Percentiles rank a stretch among this genome's conserved stretches.
These are phyloP conservation scores for Blastobotrys mokoenaii DNA, from an alignment of 805 yeast genomes.

Conservation along the genomic window DNA sequence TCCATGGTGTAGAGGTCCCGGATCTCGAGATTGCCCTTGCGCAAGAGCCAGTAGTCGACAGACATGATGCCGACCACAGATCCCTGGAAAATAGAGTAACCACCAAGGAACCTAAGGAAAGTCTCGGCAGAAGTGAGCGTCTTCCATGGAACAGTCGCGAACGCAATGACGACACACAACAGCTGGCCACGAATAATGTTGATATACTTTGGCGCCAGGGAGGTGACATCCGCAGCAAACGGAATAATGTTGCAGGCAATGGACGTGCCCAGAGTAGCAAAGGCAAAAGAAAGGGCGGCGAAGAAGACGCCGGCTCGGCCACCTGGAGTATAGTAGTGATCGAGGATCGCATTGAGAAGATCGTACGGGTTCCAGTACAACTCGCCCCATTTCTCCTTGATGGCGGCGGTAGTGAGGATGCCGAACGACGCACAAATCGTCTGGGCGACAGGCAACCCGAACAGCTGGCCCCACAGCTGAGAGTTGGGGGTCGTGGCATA, in stretches of 20 bases:
- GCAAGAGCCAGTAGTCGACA: conserved; percentile 35
- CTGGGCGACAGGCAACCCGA: conserved; percentile 14
- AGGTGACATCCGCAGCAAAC: conserved; percentile 38
- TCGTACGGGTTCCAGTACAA: conserved; percentile 42
- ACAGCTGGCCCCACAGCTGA: conserved; percentile 12
- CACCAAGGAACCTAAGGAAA: conserved; percentile 31
- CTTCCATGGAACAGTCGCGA: conserved; percentile 31
- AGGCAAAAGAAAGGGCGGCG: conserved; percentile 14
- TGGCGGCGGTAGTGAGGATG: conserved; percentile 37
- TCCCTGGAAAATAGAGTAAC: conserved; percentile 34
- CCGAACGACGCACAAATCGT: conserved; percentile 29
- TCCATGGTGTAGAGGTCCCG: conserved; percentile 33
- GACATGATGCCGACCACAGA: conserved; percentile 34
- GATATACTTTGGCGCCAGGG: conserved; percentile 48
- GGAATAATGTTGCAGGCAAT: conserved; percentile 38
- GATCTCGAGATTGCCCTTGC: conserved; percentile 35
- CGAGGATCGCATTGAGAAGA: conserved; percentile 34
- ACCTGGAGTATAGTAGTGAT: conserved; percentile 31
- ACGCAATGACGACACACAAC: conserved; percentile 9
- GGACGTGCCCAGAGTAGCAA: conserved; percentile 25
- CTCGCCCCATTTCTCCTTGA: conserved; percentile 34
- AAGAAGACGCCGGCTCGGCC: conserved; percentile 30
- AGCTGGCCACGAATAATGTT: conserved; percentile 47
- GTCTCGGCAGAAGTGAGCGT: conserved; percentile 31
- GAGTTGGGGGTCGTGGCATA: conserved; percentile 10